Conservation (phyloP, 2,329 filamentous ascomycete species). For the Blastomyces parvus region DNA sequence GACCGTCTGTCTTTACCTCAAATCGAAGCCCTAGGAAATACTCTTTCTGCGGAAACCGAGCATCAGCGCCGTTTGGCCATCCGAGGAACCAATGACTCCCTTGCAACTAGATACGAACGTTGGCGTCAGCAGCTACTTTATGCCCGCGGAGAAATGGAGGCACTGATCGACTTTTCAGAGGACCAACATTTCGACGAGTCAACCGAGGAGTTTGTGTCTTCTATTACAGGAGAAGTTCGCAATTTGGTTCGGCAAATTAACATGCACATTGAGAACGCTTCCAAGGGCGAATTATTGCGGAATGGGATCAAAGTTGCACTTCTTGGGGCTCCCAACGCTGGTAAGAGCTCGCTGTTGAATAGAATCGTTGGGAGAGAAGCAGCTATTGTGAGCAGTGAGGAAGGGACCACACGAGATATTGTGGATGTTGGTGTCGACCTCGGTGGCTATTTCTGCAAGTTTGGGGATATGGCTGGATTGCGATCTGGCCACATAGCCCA, state of each 20-base stretch:
- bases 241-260: conserved; percentile 54
- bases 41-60: conserved; percentile 64
- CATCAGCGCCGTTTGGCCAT: conserved; percentile 84
- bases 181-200: conserved; percentile 96
- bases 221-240: conserved; percentile 57
- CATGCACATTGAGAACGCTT: conserved; percentile 64
- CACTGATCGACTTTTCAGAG: conserved; percentile 92
- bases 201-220: conserved; percentile 58
- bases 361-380: conserved; percentile 82
- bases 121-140: conserved; percentile 72
- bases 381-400: conserved; percentile 87
- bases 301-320: conserved; percentile 80
- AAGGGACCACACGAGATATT: conserved; percentile 87
- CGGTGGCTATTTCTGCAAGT: conserved; percentile 79
- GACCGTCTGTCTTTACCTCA: conserved; percentile 77
- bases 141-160: conserved; percentile 84
- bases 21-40: conserved; percentile 56
- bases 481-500: conserved; percentile 39
- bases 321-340: conserved; percentile 83
- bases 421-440: conserved; percentile 87
- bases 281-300: conserved; percentile 71
- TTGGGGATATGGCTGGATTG: conserved; percentile 91
- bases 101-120: conserved; percentile 66
- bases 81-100: conserved; percentile 58
- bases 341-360: conserved; percentile 92